These are phyloP conservation scores for Flammula alnicola DNA, from an alignment of 1,284 basidiomycete species.

Conservation along the genomic window DNA sequence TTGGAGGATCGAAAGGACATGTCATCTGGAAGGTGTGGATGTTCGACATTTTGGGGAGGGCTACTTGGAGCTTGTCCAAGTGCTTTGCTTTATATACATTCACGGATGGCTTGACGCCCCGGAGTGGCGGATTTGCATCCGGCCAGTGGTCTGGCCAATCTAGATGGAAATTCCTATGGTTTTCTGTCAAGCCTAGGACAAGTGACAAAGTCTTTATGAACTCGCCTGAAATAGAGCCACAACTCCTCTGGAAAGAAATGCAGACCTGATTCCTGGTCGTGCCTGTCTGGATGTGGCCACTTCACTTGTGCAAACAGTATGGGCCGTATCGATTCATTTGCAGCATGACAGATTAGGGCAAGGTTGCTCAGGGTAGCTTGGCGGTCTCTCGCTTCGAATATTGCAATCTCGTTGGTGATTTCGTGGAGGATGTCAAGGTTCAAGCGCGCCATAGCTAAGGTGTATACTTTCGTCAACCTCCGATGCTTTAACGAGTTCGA, in stretches of 20 bases:
- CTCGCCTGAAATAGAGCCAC: conserved; percentile 41
- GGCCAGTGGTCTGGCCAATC: conserved; percentile 48
- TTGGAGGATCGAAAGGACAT: conserved; percentile 42
- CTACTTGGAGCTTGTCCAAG: conserved; percentile 37
- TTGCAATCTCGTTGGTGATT: conserved; percentile 17
- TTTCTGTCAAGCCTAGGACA: background rate
- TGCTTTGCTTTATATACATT: conserved; percentile 40
- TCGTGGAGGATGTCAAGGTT: conserved; percentile 20
- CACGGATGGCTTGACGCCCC: conserved; percentile 38
- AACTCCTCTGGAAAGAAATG: conserved; percentile 40
- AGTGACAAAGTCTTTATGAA: no score
- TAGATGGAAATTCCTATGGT: conserved; percentile 35
- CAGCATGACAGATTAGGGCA: conserved; percentile 10
- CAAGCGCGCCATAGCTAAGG: conserved; percentile 4
- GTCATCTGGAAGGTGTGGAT: conserved; percentile 38
- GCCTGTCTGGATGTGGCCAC: conserved; percentile 42
- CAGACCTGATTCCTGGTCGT: conserved; percentile 35
- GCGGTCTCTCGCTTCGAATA: conserved; percentile 9
- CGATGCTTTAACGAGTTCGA: no score
- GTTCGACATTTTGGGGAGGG: conserved; percentile 37
- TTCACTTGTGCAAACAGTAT: conserved; percentile 38
- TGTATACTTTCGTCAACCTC: no score
- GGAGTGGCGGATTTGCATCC: conserved; percentile 39
- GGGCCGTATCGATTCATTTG: conserved; percentile 35
- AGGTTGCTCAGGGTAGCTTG: conserved; percentile 18